Base-by-base conservation (phyloP, 1,284 basidiomycete genomes). In the Testicularia cyperi region DNA sequence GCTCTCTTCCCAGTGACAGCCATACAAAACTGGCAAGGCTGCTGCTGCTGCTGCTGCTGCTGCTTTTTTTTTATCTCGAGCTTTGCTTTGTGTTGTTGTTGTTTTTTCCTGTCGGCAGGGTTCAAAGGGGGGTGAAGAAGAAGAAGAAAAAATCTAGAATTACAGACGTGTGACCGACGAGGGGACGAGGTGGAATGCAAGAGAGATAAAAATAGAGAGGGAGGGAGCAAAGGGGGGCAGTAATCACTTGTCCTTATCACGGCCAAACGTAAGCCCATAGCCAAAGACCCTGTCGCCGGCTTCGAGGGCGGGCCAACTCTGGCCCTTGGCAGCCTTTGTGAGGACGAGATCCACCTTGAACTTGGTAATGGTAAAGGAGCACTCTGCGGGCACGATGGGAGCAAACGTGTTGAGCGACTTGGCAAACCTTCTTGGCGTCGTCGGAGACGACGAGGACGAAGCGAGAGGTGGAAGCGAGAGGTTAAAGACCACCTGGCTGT, bases 261-360 rank as follows among this genome's bases (percentile, higher is more conserved):
- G 51, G 21, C 73, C 73, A 41, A 75, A 75, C 15, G 73, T 75
- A 26, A 74, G 47, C 13, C 73, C 72, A 34, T 72, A 72, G 13
- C 73, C 73, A 21, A 63, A 53, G 37, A 55, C 49, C 14, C 39
- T 44, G 14, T 70, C 70, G 19, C 69, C 63, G 26, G 54, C 46
- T 35, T 74, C 70, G 27, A 75, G 65, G 26, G 61, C 52, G 13
- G 73, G 73, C 73, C 73, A 75, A 44, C 70, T 74, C 33, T 62
- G 52, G 13, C 72, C 70, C 26, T 63, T 44, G 3, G 16, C 24
- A 47, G 57, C 39, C 43, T 74, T 76, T 20, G 57, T 52, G 27
- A 76, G 63, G n/a, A 75, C 48, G 9, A 74, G 40, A 18, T 76
- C 74, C 24, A 75, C 47, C 49, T 76, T 76, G 63, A 75, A 68